Evolutionary conservation across 441 rosid species (phyloP).

Genomic region (Rhodomyrtus psidioides): DNA sequence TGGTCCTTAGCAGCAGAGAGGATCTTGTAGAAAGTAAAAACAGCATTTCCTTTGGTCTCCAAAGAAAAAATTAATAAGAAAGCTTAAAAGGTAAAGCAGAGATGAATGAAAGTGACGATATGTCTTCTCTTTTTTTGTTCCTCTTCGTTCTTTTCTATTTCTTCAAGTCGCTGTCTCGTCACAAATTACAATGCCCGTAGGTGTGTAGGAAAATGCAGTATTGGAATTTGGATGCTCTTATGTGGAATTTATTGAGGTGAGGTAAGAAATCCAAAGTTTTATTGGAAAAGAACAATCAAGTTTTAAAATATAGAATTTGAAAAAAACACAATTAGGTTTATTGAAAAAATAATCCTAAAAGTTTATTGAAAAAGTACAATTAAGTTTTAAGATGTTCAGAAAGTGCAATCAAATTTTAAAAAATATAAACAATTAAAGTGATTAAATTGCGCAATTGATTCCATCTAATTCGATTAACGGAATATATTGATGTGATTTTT

Average conservation of each 20-base stretch:
- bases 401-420: not conserved
- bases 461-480: too few relatives aligned
- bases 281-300: accelerated
- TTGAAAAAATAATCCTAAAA: too few relatives aligned
- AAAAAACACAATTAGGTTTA: too few relatives aligned
- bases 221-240: not conserved
- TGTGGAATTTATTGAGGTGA: not conserved
- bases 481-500: too few relatives aligned
- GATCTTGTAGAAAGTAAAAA: not conserved
- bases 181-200: not conserved
- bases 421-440: accelerated
- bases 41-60: not conserved
- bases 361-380: too few relatives aligned
- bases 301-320: not conserved
- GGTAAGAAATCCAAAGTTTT: not conserved
- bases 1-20: accelerated
- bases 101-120: not conserved
- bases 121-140: not conserved
- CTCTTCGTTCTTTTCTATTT: not conserved
- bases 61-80: not conserved
- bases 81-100: not conserved
- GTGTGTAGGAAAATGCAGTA: not conserved
- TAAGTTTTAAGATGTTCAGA: too few relatives aligned
- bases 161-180: not conserved
- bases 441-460: not conserved